Conservation (phyloP, 306 rosid species). For the Pyrus communis region DNA sequence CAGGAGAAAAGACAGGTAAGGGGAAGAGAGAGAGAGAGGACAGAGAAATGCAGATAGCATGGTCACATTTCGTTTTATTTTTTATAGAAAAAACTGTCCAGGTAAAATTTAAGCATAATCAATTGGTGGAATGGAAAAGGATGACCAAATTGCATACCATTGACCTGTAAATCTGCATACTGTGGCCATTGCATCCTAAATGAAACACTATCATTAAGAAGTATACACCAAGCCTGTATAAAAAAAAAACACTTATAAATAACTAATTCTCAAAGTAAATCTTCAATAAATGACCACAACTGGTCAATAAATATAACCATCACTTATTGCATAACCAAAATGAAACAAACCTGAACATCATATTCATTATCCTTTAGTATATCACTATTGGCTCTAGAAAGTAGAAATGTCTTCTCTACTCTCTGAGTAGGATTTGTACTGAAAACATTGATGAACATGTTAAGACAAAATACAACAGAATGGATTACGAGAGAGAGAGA, state of each 20-base stretch:
- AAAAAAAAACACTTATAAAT: neutral
- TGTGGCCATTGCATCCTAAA: constrained; percentile 99
- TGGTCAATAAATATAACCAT: neutral
- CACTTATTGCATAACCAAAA: constrained; percentile 15
- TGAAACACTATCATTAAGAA: constrained; percentile 85
- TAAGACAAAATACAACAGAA: neutral
- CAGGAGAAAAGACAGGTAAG: neutral
- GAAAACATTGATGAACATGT: constrained; percentile 5
- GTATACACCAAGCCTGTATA: constrained; percentile 96
- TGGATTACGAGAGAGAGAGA: neutral
- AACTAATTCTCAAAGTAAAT: neutral
- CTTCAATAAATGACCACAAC: constrained; percentile 6
- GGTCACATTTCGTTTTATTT: neutral
- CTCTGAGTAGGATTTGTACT: constrained; percentile 77
- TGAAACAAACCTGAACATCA: constrained; percentile 68
- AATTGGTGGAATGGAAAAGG: neutral
- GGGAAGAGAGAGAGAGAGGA: neutral
- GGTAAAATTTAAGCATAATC: neutral
- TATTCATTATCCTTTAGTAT: constrained; percentile 50
- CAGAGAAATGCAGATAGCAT: neutral
- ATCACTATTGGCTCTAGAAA: constrained; percentile 70
- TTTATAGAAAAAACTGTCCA: neutral
- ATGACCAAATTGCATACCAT: constrained; percentile 45
- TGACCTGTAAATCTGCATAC: constrained; percentile 71
- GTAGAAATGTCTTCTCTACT: constrained; percentile 77